phyloP scores from a whole-genome alignment of 164 flowering plant species.

The Cinnamomum micranthum region DNA sequence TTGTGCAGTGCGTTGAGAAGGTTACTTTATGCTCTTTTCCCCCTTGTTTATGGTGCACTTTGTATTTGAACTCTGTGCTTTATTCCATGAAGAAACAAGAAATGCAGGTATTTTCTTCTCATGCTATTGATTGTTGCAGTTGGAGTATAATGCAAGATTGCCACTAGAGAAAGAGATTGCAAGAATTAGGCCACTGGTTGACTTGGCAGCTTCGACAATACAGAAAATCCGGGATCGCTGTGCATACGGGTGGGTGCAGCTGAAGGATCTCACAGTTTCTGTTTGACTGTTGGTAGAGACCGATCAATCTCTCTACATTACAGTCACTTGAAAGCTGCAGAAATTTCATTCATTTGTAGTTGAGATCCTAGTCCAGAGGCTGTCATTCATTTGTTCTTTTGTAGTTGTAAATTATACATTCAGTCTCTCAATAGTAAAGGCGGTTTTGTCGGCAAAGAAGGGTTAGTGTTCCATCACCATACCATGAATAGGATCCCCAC shows the following conservation, averaged over 20 bases:
- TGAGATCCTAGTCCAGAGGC: not conserved
- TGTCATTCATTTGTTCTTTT: not conserved
- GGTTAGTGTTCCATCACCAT: too few species aligned
- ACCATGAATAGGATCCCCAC: too few species aligned
- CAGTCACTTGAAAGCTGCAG: not conserved
- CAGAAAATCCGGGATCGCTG: conserved; percentile 71
- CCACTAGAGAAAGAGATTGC: conserved; percentile 57
- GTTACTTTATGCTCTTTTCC: conserved; percentile 22
- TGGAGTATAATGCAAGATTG: conserved; percentile 44
- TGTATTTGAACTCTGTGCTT: not conserved
- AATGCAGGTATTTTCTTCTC: not conserved
- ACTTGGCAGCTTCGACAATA: conserved; percentile 46
- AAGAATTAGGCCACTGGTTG: conserved; percentile 51
- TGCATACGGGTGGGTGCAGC: conserved; percentile 83
- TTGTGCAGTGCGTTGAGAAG: conserved; percentile 70
- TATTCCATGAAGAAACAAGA: not conserved
- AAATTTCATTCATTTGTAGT: not conserved
- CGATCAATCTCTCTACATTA: not conserved
- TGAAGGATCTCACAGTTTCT: conserved; percentile 53
- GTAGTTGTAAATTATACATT: not conserved
- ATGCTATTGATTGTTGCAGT: conserved; percentile 31
- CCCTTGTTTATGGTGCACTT: not conserved
- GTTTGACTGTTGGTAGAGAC: conserved; percentile 23
- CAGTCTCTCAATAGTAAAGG: not conserved
- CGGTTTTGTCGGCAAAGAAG: too few species aligned